Evolutionary conservation across 768 basidiomycete genomes (phyloP).

Genomic region (Mrakia gelida): DNA sequence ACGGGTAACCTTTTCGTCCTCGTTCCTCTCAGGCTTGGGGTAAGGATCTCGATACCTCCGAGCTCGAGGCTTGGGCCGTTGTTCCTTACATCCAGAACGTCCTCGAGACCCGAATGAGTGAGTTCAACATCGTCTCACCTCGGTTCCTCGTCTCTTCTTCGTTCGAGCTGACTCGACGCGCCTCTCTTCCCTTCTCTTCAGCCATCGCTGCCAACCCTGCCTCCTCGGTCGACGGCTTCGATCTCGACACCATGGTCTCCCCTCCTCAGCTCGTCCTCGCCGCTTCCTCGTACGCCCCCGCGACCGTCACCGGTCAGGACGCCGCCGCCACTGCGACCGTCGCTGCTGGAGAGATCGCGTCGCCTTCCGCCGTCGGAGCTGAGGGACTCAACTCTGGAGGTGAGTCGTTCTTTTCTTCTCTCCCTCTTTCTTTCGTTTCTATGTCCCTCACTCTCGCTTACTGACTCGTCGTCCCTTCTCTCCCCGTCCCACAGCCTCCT

Average conservation of each 20-base stretch:
- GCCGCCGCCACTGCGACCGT: background rate
- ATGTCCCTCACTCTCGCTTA: no score
- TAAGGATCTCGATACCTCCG: background rate
- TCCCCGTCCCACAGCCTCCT: background rate
- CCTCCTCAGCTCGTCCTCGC: slow-evolving; percentile 4
- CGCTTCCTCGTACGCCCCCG: background rate
- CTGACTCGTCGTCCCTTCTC: no score
- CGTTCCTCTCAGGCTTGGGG: background rate
- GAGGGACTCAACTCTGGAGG: background rate
- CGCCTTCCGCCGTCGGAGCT: background rate
- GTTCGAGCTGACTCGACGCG: background rate
- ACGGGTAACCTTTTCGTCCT: no score
- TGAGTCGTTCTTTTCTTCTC: background rate
- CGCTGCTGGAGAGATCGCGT: background rate
- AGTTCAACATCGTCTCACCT: background rate
- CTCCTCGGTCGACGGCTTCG: slow-evolving; percentile 15
- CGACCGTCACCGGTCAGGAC: background rate
- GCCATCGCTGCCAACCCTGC: slow-evolving; percentile 1
- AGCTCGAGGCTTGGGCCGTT: slow-evolving; percentile 3
- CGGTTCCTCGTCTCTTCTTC: background rate
- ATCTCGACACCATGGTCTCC: slow-evolving; percentile 1
- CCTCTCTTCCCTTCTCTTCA: background rate
- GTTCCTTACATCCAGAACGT: slow-evolving; percentile 13
- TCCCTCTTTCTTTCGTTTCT: background rate
- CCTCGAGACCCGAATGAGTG: slow-evolving; percentile 18